Evolutionary conservation across 2,329 filamentous ascomycete genomes (phyloP).

Genomic region (Arthrobotrys conoides): DNA sequence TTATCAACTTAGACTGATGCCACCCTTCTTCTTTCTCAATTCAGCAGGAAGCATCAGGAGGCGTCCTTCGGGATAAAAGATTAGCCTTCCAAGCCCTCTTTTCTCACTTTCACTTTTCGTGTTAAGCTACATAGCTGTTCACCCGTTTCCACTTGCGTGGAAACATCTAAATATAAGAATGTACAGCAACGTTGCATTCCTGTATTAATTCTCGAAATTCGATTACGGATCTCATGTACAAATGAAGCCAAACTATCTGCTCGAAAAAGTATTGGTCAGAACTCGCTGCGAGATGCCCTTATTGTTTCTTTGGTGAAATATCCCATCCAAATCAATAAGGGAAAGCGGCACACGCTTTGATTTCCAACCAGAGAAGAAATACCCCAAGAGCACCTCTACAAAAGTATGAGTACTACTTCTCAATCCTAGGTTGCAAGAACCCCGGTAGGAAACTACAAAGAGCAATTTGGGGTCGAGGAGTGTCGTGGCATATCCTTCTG

Average conservation of each 20-base stretch:
- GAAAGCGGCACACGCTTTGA: background rate
- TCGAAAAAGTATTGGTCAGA: background rate
- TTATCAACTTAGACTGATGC: constrained; percentile 67
- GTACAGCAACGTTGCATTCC: background rate
- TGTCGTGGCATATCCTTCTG: background rate
- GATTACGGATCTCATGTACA: background rate
- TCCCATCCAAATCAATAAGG: background rate
- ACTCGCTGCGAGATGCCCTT: background rate
- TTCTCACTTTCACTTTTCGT: background rate
- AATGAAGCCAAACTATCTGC: background rate
- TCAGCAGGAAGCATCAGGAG: background rate
- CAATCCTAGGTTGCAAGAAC: background rate
- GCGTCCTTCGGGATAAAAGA: background rate
- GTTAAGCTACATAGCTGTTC: background rate
- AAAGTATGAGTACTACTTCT: background rate
- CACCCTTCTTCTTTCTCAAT: background rate
- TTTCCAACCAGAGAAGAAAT: background rate
- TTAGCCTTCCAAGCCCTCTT: background rate
- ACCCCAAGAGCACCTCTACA: background rate
- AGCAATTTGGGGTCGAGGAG: background rate
- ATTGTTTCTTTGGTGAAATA: background rate
- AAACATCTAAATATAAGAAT: constrained; percentile 3
- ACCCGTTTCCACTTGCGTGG: background rate
- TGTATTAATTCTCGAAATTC: constrained; percentile 13
- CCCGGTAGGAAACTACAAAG: constrained; percentile 1